A percentile compares a stretch with the other conserved stretches of the same genome.
Conservation (phyloP, 208 protist genomes). For the Perkinsela sp. region DNA sequence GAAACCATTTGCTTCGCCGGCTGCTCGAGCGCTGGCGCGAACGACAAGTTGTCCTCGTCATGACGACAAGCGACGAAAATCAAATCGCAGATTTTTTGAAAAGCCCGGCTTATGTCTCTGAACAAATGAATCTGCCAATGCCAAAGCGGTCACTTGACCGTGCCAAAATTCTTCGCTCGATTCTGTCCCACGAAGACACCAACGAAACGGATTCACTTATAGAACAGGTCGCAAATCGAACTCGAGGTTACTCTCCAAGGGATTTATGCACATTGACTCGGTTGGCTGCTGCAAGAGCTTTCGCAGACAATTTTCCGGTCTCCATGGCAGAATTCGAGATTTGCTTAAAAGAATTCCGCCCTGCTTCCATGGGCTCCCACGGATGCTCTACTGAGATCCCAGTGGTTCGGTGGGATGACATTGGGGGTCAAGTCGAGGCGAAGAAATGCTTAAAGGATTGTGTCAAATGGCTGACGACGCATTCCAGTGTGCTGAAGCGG, state of each 20-base stretch:
- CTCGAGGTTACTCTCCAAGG: conserved; percentile 22
- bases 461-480: conserved; percentile 58
- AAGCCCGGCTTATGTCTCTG: background rate
- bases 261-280: conserved; percentile 16
- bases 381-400: conserved; percentile 38
- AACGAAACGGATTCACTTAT: conserved; percentile 5
- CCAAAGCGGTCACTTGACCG: background rate
- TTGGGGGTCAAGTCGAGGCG: conserved; percentile 67
- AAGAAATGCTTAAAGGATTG: conserved; percentile 65
- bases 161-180: background rate
- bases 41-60: background rate
- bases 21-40: background rate
- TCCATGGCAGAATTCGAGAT: conserved; percentile 6
- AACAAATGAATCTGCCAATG: background rate
- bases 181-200: background rate
- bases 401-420: conserved; percentile 63
- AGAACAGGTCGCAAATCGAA: conserved; percentile 7
- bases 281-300: conserved; percentile 9
- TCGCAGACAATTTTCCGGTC: conserved; percentile 7
- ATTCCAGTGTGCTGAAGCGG: conserved; percentile 55
- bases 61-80: background rate
- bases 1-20: background rate
- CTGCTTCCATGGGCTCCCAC: conserved; percentile 21
- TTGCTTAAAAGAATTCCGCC: conserved; percentile 8
- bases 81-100: background rate